These are phyloP conservation scores for Petunia axillaris DNA, from an alignment of 257 asterid species.

Conservation along the genomic window DNA sequence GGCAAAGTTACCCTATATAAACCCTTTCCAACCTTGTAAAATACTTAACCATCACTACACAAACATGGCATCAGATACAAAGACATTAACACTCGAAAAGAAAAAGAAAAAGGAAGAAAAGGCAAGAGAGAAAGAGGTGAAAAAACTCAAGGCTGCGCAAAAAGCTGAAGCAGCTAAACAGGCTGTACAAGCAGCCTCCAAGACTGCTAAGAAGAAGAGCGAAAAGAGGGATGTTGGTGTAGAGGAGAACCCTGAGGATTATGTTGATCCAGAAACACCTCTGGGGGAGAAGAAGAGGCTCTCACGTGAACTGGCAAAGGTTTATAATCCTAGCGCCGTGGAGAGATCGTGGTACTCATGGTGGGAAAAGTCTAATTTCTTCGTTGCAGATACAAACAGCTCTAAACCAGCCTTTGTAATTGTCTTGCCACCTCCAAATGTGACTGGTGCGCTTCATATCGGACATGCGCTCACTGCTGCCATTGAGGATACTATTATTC, in stretches of 20 bases:
- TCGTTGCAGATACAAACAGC: slow-evolving; percentile 81
- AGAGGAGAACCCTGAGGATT: slow-evolving; percentile 80
- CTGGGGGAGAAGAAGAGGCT: slow-evolving; percentile 79
- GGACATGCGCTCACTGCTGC: slow-evolving; percentile 99
- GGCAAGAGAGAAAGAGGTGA: slow-evolving; percentile 86
- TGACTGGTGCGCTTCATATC: slow-evolving; percentile 95
- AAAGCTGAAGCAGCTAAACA: slow-evolving; percentile 88
- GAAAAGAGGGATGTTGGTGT: slow-evolving; percentile 55
- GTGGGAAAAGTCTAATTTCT: slow-evolving; percentile 88
- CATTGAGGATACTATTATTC: slow-evolving; percentile 93
- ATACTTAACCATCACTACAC: too few relatives aligned
- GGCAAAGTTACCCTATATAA: too few relatives aligned
- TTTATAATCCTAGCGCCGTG: slow-evolving; percentile 75
- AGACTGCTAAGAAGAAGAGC: slow-evolving; percentile 75
- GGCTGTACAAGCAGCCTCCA: slow-evolving; percentile 73
- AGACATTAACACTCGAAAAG: too few relatives aligned
- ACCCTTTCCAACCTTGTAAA: too few relatives aligned
- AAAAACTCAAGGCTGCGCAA: slow-evolving; percentile 84
- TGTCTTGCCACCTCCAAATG: slow-evolving; percentile 95
- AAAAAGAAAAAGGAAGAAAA: too few relatives aligned
- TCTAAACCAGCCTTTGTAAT: slow-evolving; percentile 81
- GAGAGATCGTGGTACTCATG: slow-evolving; percentile 97
- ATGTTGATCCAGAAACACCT: slow-evolving; percentile 76
- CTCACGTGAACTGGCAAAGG: slow-evolving; percentile 79
- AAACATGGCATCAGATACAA: too few relatives aligned